Conservation (phyloP, 345 rosid genomes). For the Lepidium sativum region DNA sequence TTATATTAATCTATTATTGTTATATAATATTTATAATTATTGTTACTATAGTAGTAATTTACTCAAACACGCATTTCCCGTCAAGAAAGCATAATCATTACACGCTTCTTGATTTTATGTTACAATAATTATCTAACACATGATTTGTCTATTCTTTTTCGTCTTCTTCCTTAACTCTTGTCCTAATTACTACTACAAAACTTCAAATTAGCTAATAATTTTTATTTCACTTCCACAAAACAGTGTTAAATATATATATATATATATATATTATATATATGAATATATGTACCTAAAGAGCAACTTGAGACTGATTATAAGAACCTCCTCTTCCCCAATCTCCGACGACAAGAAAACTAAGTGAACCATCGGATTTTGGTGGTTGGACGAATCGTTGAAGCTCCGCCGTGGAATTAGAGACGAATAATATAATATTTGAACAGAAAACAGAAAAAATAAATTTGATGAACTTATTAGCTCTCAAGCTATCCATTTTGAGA, state of each 20-base stretch:
- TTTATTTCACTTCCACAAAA: background rate
- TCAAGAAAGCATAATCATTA: conserved; percentile 8
- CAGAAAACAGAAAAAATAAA: background rate
- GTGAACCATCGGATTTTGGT: conserved; percentile 38
- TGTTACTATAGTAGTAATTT: background rate
- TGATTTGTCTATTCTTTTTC: conserved; percentile 1
- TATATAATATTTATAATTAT: no score
- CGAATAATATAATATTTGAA: background rate
- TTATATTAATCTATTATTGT: no score
- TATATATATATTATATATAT: no score
- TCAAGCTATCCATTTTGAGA: conserved; percentile 22
- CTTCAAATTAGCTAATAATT: background rate
- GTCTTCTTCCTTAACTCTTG: background rate
- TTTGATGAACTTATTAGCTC: conserved; percentile 2
- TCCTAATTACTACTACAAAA: background rate
- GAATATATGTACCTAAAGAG: conserved; percentile 43
- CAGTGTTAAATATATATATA: background rate
- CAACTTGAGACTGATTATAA: conserved; percentile 58
- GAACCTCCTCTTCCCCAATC: conserved; percentile 74
- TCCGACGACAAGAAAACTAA: conserved; percentile 59
- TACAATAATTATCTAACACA: background rate
- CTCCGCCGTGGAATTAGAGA: conserved; percentile 26
- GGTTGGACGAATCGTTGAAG: conserved; percentile 37
- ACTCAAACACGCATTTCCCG: conserved; percentile 7
- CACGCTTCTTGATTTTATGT: conserved; percentile 1